These are phyloP conservation scores for Cryptococcus floricola DNA, from an alignment of 1,284 basidiomycete species.

Conservation along the genomic window DNA sequence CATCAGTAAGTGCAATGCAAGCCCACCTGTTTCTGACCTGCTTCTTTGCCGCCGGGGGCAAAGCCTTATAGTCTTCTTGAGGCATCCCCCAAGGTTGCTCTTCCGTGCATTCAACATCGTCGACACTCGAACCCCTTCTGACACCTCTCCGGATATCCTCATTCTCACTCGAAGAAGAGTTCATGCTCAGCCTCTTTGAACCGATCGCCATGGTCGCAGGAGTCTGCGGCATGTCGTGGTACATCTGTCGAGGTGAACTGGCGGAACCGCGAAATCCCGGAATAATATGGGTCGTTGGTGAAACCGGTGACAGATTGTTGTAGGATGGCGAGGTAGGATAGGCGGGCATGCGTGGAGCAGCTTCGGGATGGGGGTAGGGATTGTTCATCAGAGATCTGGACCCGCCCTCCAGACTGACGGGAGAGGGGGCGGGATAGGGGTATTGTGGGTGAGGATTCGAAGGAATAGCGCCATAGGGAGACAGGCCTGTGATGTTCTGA, in stretches of 20 bases:
- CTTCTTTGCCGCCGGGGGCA: slow-evolving; percentile 44
- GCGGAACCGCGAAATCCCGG: slow-evolving; percentile 12
- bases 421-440: slow-evolving; percentile 10
- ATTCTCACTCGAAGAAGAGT: slow-evolving; percentile 12
- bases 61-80: slow-evolving; percentile 41
- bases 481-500: slow-evolving; percentile 13
- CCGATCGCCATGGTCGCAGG: slow-evolving; percentile 9
- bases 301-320: slow-evolving; percentile 24
- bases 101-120: slow-evolving; percentile 7
- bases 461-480: slow-evolving; percentile 9
- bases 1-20: not conserved
- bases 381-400: slow-evolving; percentile 7
- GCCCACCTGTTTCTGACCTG: slow-evolving; percentile 41
- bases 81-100: slow-evolving; percentile 47
- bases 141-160: slow-evolving; percentile 1
- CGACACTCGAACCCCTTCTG: slow-evolving; percentile 2
- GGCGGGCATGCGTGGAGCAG: slow-evolving; percentile 7
- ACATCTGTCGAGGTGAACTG: slow-evolving; percentile 13
- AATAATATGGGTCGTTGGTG: slow-evolving; percentile 22
- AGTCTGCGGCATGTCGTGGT: slow-evolving; percentile 10
- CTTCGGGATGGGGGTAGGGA: slow-evolving; percentile 11
- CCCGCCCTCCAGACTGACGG: slow-evolving; percentile 6
- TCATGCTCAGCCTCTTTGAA: slow-evolving; percentile 12
- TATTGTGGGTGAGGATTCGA: not conserved
- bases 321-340: slow-evolving; percentile 22